phyloP scores from a whole-genome alignment of 1,284 basidiomycete genomes.

The Pholiota adiposa region DNA sequence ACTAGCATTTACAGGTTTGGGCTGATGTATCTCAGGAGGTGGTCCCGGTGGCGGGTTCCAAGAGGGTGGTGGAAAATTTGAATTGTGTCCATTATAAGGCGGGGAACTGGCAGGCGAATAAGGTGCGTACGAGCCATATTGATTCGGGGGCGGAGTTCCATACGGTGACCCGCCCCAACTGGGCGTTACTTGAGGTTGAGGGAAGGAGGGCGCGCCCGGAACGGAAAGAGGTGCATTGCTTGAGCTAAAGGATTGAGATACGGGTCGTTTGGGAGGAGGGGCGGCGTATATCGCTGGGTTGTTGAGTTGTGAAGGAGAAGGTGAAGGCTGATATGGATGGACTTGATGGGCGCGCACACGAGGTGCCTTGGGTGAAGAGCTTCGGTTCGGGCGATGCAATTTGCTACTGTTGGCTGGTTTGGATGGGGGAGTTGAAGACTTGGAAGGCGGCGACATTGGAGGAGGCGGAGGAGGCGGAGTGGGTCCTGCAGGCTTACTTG shows the following conservation, averaged over 20 bases:
- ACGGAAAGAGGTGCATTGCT: constrained; percentile 4
- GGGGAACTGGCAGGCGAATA: not conserved
- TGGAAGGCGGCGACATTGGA: not conserved
- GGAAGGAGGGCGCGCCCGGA: constrained; percentile 12
- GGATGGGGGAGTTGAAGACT: constrained; percentile 8
- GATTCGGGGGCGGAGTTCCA: constrained; percentile 7
- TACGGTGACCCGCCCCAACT: not conserved
- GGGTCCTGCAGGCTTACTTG: constrained; percentile 11
- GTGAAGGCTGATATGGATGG: constrained; percentile 43
- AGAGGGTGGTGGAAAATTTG: constrained; percentile 13
- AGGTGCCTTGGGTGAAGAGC: constrained; percentile 16
- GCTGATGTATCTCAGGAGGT: constrained; percentile 15
- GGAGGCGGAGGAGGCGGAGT: constrained; percentile 9
- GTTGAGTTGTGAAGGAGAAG: constrained; percentile 49
- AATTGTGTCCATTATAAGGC: not conserved
- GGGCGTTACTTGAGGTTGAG: constrained; percentile 15
- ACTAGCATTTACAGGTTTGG: constrained; percentile 15
- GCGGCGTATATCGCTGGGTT: constrained; percentile 44
- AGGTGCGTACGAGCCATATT: constrained; percentile 10
- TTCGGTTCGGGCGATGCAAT: constrained; percentile 18
- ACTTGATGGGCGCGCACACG: constrained; percentile 22
- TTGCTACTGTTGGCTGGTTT: constrained; percentile 19
- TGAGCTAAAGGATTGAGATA: constrained; percentile 11
- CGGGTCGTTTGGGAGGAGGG: constrained; percentile 16
- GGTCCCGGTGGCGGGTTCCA: constrained; percentile 12